A percentile compares a stretch with the other conserved stretches of the same genome.
phyloP scores from a whole-genome alignment of 768 basidiomycete genomes.

The Lactarius hatsudake region DNA sequence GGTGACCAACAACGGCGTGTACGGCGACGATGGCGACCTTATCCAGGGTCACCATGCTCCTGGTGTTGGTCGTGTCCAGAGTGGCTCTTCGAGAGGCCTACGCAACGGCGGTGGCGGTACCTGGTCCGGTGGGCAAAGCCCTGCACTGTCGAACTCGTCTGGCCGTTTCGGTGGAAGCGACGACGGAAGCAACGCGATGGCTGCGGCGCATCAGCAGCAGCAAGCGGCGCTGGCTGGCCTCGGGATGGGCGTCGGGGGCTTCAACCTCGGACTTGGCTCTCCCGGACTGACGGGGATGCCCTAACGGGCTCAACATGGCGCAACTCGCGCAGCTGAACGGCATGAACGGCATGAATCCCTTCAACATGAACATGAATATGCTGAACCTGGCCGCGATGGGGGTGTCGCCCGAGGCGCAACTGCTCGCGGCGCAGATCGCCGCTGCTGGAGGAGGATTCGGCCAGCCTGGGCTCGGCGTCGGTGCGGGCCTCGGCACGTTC shows the following conservation, averaged over 20 bases:
- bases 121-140: constrained; percentile 59
- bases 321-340: constrained; percentile 44
- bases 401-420: constrained; percentile 78
- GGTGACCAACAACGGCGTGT: constrained; percentile 36
- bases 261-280: constrained; percentile 47
- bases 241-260: constrained; percentile 45
- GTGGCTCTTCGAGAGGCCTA: constrained; percentile 40
- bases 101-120: constrained; percentile 43
- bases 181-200: constrained; percentile 35
- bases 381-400: constrained; percentile 70
- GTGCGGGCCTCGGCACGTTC: constrained; percentile 31
- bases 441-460: constrained; percentile 54
- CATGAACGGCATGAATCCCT: constrained; percentile 54
- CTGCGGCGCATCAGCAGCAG: constrained; percentile 21
- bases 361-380: constrained; percentile 62
- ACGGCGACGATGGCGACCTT: constrained; percentile 55
- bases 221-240: constrained; percentile 38
- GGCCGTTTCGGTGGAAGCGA: constrained; percentile 48
- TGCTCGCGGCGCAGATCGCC: constrained; percentile 85
- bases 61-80: not conserved
- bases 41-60: constrained; percentile 37
- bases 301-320: constrained; percentile 34
- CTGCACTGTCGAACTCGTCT: constrained; percentile 56
- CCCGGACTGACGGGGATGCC: constrained; percentile 55
- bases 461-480: constrained; percentile 42